A percentile compares a stretch with the other conserved stretches of the same genome.
phyloP scores from a whole-genome alignment of 345 rosid genomes.

The Eucalyptus coolabah region DNA sequence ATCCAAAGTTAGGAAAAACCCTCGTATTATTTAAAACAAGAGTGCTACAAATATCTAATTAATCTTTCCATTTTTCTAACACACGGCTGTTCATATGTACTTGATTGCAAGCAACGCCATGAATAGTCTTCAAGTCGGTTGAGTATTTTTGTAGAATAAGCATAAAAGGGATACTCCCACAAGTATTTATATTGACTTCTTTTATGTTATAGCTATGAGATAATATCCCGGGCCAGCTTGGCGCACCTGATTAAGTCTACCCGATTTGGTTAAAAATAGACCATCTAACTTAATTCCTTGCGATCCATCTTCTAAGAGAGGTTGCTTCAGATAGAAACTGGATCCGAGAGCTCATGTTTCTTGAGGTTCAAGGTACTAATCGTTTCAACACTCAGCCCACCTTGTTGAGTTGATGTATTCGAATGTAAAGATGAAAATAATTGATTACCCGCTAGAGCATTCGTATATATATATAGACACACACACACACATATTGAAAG shows the following conservation, averaged over 20 bases:
- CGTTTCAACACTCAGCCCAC: not conserved
- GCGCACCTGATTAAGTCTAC: not conserved
- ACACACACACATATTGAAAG: not conserved
- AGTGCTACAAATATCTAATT: not conserved
- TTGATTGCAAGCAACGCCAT: not conserved
- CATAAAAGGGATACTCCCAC: not conserved
- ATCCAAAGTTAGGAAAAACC: not conserved
- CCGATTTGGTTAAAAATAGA: not conserved
- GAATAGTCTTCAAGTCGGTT: not conserved
- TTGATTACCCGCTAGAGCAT: not conserved
- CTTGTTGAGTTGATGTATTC: not conserved
- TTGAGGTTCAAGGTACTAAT: not conserved
- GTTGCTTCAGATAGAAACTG: not conserved
- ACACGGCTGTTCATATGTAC: not conserved
- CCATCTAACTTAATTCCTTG: not conserved
- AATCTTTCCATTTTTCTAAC: not conserved
- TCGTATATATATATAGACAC: rapidly evolving
- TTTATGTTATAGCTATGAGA: not conserved
- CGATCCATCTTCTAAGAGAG: not conserved
- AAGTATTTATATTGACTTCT: not conserved
- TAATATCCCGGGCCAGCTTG: not conserved
- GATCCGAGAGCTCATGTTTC: not conserved
- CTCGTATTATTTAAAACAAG: not conserved
- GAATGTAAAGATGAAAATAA: not conserved
- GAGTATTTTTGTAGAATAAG: not conserved